A percentile compares a stretch with the other conserved stretches of the same genome.
These are phyloP conservation scores for Rubus parviflorus DNA, from an alignment of 306 rosid genomes.

Conservation along the genomic window DNA sequence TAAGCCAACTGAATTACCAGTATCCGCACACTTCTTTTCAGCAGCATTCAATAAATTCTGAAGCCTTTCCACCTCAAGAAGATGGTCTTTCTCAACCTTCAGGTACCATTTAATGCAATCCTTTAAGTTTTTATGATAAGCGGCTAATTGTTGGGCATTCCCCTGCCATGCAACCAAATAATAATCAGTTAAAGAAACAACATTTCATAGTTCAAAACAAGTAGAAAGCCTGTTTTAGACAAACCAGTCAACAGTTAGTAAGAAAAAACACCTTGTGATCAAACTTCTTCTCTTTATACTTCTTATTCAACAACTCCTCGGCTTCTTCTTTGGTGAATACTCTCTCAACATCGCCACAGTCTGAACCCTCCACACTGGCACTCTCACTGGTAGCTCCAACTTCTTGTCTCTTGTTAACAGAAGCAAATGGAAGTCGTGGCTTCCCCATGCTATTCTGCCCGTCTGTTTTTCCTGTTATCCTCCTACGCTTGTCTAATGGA, in stretches of 20 bases:
- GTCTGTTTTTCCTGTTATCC: conserved; percentile 46
- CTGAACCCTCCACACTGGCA: conserved; percentile 38
- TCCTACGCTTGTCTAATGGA: conserved; percentile 58
- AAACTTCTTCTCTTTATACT: conserved; percentile 51
- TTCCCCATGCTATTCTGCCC: conserved; percentile 28
- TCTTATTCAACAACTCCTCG: conserved; percentile 64
- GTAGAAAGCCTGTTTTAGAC: neutral
- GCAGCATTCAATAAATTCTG: conserved; percentile 53
- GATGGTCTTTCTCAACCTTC: conserved; percentile 49
- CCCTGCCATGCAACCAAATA: conserved; percentile 42
- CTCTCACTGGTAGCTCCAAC: conserved; percentile 32
- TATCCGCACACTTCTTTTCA: conserved; percentile 65
- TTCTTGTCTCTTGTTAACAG: conserved; percentile 37
- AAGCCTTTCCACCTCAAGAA: conserved; percentile 65
- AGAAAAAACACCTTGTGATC: conserved; percentile 63
- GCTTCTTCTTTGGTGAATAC: conserved; percentile 65
- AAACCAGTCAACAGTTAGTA: neutral
- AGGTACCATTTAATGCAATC: conserved; percentile 69
- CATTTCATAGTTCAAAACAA: neutral
- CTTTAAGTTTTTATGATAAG: conserved; percentile 61
- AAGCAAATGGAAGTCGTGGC: conserved; percentile 14
- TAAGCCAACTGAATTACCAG: conserved; percentile 42
- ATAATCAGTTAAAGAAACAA: neutral
- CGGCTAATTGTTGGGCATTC: conserved; percentile 56
- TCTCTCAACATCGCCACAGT: conserved; percentile 37